Evolutionary conservation across 2,329 filamentous ascomycete genomes (phyloP).

Genomic region (Piedraia hortae): DNA sequence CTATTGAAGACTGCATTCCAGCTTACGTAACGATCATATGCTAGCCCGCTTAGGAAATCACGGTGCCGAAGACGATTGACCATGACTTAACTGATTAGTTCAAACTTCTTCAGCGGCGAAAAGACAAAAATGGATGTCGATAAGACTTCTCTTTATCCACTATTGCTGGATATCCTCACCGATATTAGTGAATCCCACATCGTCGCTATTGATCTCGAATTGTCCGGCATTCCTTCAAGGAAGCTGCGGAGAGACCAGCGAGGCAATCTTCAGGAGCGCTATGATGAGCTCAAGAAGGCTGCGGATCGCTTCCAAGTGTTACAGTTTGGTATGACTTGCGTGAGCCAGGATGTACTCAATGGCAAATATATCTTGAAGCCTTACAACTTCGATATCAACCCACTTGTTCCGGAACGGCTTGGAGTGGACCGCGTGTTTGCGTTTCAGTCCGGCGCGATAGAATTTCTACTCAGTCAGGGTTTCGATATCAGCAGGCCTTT

Average conservation of each 20-base stretch:
- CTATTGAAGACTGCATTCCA: no score
- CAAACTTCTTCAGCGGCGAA: slow-evolving; percentile 1
- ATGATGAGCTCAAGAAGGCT: slow-evolving; percentile 30
- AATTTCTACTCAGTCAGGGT: slow-evolving; percentile 30
- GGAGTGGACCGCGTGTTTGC: slow-evolving; percentile 32
- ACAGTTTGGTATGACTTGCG: slow-evolving; percentile 38
- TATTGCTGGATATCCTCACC: slow-evolving; percentile 28
- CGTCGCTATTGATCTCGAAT: slow-evolving; percentile 36
- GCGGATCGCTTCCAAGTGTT: slow-evolving; percentile 36
- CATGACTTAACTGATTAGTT: no score
- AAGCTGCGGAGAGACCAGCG: slow-evolving; percentile 15
- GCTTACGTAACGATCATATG: no score
- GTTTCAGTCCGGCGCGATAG: slow-evolving; percentile 29
- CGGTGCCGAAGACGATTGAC: no score
- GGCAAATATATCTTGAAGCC: slow-evolving; percentile 31
- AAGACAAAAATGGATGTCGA: slow-evolving; percentile 28
- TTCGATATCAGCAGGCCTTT: slow-evolving; percentile 32
- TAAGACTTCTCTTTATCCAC: slow-evolving; percentile 19
- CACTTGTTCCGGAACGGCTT: slow-evolving; percentile 23
- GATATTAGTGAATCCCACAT: slow-evolving; percentile 31
- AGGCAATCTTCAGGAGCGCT: slow-evolving; percentile 30
- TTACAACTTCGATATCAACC: slow-evolving; percentile 36
- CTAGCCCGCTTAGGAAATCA: no score
- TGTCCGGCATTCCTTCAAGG: slow-evolving; percentile 31
- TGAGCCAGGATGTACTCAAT: slow-evolving; percentile 26